Conservation (phyloP, 2,329 filamentous ascomycete species). For the Fusarium sp. region DNA sequence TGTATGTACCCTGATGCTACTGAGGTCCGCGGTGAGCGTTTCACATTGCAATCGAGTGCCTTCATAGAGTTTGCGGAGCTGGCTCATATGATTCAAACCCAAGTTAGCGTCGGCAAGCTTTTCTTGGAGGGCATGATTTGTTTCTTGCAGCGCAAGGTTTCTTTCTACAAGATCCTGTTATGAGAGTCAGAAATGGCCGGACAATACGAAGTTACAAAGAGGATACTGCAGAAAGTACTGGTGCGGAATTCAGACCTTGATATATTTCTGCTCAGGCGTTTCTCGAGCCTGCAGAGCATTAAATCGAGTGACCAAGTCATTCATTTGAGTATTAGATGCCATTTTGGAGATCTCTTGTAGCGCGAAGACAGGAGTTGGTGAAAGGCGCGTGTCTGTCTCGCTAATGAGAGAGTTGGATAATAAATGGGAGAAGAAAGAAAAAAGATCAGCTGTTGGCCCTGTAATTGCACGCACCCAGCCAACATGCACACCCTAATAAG, state of each 20-base stretch:
- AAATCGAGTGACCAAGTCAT: not conserved
- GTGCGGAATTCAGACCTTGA: not conserved
- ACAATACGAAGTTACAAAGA: not conserved
- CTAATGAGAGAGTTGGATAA: not conserved
- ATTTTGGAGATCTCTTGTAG: not conserved
- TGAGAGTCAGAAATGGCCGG: not conserved
- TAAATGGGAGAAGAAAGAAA: not conserved
- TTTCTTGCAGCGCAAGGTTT: not conserved
- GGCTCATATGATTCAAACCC: not conserved
- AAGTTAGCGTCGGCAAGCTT: not conserved
- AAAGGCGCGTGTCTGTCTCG: constrained; percentile 24
- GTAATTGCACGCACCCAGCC: constrained; percentile 20
- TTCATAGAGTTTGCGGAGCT: not conserved
- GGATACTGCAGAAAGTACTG: not conserved
- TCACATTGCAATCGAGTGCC: not conserved
- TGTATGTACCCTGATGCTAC: not conserved
- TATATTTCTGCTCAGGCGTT: not conserved
- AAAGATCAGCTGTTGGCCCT: constrained; percentile 24
- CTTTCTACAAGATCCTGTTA: not conserved
- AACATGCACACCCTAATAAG: constrained; percentile 23
- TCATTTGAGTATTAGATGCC: not conserved
- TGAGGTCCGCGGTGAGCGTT: constrained; percentile 42
- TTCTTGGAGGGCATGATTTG: not conserved
- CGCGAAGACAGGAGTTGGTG: not conserved
- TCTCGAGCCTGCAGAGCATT: not conserved